phyloP scores from a whole-genome alignment of 2,329 filamentous ascomycete species.

The Chaetomium globosum region DNA sequence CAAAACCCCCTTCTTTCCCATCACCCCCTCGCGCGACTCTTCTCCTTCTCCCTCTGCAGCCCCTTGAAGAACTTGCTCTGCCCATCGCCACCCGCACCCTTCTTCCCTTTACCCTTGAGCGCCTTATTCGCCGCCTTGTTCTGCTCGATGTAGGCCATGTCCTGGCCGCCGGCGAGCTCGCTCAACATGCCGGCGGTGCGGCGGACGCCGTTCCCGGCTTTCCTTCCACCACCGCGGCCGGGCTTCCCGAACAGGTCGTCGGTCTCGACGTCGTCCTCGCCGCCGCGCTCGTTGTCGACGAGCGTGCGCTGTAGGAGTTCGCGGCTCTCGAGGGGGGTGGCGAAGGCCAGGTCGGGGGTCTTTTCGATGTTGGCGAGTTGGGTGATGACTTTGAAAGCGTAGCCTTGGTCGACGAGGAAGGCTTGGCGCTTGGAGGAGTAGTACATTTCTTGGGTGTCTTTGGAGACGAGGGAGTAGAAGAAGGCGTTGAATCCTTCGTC shows the following conservation, averaged over 20 bases:
- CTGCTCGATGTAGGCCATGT: slow-evolving; percentile 95
- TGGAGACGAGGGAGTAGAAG: slow-evolving; percentile 96
- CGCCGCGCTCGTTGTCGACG: slow-evolving; percentile 67
- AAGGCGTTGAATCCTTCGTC: slow-evolving; percentile 99
- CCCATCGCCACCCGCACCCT: slow-evolving; percentile 48
- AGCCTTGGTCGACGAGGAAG: slow-evolving; percentile 96
- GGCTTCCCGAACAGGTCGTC: slow-evolving; percentile 47
- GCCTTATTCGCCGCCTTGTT: slow-evolving; percentile 72
- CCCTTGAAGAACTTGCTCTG: slow-evolving; percentile 68
- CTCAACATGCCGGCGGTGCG: slow-evolving; percentile 83
- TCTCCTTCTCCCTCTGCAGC: slow-evolving; percentile 63
- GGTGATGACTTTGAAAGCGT: slow-evolving; percentile 98
- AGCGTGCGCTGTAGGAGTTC: slow-evolving; percentile 88
- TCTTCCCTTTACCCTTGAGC: slow-evolving; percentile 62
- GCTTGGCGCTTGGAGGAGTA: slow-evolving; percentile 96
- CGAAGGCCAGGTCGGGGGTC: slow-evolving; percentile 77
- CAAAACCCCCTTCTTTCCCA: slow-evolving; percentile 38
- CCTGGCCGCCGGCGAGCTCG: slow-evolving; percentile 85
- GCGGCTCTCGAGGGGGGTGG: slow-evolving; percentile 74
- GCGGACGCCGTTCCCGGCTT: slow-evolving; percentile 49
- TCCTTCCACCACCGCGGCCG: slow-evolving; percentile 22
- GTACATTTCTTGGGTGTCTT: slow-evolving; percentile 97
- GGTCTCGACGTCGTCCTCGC: slow-evolving; percentile 41
- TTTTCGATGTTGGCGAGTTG: slow-evolving; percentile 89
- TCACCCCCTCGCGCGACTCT: slow-evolving; percentile 35